Conservation (phyloP, 2,329 filamentous ascomycete genomes). For the Penicillium sp. region DNA sequence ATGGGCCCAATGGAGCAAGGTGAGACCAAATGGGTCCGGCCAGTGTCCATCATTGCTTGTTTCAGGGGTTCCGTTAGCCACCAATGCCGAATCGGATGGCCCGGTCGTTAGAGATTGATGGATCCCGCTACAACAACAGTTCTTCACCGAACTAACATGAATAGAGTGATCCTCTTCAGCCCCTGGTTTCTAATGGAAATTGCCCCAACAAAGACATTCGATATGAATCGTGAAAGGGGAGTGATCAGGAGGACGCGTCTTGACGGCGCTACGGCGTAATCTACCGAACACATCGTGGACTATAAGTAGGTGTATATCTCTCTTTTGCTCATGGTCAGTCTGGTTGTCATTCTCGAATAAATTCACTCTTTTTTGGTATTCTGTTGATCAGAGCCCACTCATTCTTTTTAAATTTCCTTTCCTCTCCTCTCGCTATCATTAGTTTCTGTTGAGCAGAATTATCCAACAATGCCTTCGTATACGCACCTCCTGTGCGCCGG, state of each 20-base stretch:
- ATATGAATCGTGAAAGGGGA: neutral
- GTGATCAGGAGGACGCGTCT: too few species aligned
- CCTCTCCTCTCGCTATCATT: neutral
- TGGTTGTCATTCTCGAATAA: neutral
- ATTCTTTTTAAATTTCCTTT: neutral
- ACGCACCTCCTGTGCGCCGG: constrained; percentile 16
- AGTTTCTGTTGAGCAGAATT: constrained; percentile 24
- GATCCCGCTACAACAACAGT: neutral
- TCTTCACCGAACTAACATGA: neutral
- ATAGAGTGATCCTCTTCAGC: neutral
- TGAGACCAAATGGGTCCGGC: neutral
- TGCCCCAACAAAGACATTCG: neutral
- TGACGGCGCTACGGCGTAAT: neutral
- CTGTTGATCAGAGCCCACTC: constrained; percentile 4
- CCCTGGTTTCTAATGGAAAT: neutral
- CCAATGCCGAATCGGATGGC: neutral
- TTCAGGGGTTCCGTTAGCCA: neutral
- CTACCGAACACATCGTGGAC: neutral
- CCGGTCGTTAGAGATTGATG: neutral
- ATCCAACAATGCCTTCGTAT: constrained; percentile 21
- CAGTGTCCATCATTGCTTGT: neutral
- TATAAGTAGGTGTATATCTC: neutral
- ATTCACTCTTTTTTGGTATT: neutral
- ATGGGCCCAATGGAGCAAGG: neutral
- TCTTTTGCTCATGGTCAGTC: neutral